A percentile compares a stretch with the other conserved stretches of the same genome.
Evolutionary conservation across 768 basidiomycete species (phyloP).

Genomic region (Podaxis sp.): DNA sequence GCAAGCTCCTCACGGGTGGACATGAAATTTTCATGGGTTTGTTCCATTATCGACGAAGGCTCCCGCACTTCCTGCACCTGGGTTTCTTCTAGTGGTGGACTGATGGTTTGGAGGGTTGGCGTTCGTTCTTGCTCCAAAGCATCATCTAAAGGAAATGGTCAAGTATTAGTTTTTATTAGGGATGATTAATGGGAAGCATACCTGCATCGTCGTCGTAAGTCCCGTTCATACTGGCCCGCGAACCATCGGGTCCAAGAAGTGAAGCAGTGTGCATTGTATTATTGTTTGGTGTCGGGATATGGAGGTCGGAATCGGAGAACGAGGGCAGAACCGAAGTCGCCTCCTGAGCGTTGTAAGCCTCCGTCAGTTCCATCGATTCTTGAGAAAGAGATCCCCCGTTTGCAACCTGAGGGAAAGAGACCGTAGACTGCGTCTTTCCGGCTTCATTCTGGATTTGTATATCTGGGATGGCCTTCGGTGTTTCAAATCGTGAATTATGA

Average conservation of each 20-base stretch:
- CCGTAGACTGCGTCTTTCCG: background rate
- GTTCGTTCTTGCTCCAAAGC: conserved; percentile 22
- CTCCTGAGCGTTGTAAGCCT: conserved; percentile 13
- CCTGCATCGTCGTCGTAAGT: background rate
- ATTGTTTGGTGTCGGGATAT: background rate
- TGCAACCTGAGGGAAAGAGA: background rate
- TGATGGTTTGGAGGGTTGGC: conserved; percentile 21
- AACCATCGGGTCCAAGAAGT: background rate
- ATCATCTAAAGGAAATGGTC: background rate
- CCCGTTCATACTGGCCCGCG: background rate
- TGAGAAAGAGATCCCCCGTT: conserved; percentile 4
- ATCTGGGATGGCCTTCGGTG: background rate
- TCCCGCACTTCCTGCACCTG: background rate
- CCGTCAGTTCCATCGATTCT: conserved; percentile 13
- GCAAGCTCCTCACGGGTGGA: background rate
- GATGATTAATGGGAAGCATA: background rate
- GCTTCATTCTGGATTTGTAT: background rate
- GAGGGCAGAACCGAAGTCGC: background rate
- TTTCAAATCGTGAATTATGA: conserved; percentile 1
- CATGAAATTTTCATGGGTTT: background rate
- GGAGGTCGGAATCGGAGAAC: background rate
- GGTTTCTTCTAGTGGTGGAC: conserved; percentile 11
- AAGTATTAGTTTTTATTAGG: background rate
- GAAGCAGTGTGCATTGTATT: conserved; percentile 12
- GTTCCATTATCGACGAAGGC: background rate